Evolutionary conservation across 2,329 filamentous ascomycete genomes (phyloP).

Genomic region (Colletotrichum tabaci): DNA sequence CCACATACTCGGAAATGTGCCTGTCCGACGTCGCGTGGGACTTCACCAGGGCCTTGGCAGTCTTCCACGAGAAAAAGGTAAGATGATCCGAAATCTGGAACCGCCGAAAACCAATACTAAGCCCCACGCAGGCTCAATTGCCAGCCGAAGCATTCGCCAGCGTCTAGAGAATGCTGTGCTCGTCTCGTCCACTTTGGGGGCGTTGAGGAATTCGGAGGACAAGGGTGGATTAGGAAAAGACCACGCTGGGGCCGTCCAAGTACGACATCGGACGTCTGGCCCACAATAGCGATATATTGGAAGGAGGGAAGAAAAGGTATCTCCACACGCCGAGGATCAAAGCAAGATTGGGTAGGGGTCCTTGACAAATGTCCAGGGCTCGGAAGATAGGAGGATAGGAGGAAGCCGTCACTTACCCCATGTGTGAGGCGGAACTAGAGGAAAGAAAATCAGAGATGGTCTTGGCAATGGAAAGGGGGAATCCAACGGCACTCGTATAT

Average conservation of each 20-base stretch:
- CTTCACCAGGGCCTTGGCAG: conserved; percentile 79
- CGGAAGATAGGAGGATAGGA: conserved; percentile 23
- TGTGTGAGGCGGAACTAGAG: conserved; percentile 15
- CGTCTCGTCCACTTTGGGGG: conserved; percentile 17
- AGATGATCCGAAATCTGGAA: conserved; percentile 45
- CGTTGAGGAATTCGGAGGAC: conserved; percentile 27
- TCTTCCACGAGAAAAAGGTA: conserved; percentile 85
- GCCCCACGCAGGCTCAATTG: conserved; percentile 56
- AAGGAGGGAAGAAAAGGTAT: not conserved
- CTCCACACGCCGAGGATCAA: conserved; percentile 22
- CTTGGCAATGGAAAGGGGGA: conserved; percentile 15
- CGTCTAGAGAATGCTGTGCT: conserved; percentile 42
- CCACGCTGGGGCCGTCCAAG: conserved; percentile 23
- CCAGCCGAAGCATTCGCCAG: conserved; percentile 64
- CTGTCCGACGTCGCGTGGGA: conserved; percentile 86
- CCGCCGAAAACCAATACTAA: conserved; percentile 21
- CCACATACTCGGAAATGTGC: conserved; percentile 85
- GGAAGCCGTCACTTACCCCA: conserved; percentile 16
- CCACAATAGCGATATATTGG: conserved; percentile 30
- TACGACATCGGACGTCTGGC: conserved; percentile 27
- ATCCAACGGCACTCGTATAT: conserved; percentile 25
- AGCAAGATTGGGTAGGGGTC: conserved; percentile 19
- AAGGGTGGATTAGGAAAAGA: conserved; percentile 27
- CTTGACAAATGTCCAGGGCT: conserved; percentile 11
- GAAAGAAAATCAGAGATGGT: conserved; percentile 15